These are phyloP conservation scores for Mucor ambiguus DNA, from an alignment of 371 early-diverging fungal genomes.

Conservation along the genomic window DNA sequence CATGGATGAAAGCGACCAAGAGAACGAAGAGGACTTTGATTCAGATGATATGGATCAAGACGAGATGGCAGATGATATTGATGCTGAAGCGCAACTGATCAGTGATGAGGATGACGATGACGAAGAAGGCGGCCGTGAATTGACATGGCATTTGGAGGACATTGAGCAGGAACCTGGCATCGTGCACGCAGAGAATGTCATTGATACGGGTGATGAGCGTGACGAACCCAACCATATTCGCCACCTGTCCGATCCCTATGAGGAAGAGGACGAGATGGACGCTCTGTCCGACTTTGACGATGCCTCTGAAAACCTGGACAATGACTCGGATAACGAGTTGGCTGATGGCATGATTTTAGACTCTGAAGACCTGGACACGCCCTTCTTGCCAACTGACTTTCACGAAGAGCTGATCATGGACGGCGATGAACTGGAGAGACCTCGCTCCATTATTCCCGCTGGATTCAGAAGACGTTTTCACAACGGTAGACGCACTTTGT, in stretches of 20 bases:
- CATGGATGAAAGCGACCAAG: slow-evolving; percentile 64
- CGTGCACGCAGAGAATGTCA: slow-evolving; percentile 41
- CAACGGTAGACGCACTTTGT: slow-evolving; percentile 26
- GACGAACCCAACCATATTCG: slow-evolving; percentile 36
- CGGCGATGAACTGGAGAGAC: slow-evolving; percentile 41
- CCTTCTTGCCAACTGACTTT: slow-evolving; percentile 54
- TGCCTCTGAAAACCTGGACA: slow-evolving; percentile 53
- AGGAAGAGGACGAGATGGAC: slow-evolving; percentile 50
- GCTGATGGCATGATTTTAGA: slow-evolving; percentile 53
- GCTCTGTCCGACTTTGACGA: slow-evolving; percentile 55
- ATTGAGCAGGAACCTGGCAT: slow-evolving; percentile 59
- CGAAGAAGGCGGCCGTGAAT: slow-evolving; percentile 49
- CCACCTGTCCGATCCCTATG: slow-evolving; percentile 31
- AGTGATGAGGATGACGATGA: slow-evolving; percentile 57
- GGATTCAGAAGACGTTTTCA: slow-evolving; percentile 31
- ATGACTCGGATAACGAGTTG: slow-evolving; percentile 46
- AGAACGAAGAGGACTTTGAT: slow-evolving; percentile 49
- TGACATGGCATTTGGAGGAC: slow-evolving; percentile 57
- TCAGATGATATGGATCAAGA: slow-evolving; percentile 57
- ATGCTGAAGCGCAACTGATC: slow-evolving; percentile 46
- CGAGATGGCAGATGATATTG: slow-evolving; percentile 42
- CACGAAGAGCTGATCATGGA: slow-evolving; percentile 35
- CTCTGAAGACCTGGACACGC: slow-evolving; percentile 58
- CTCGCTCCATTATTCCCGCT: slow-evolving; percentile 37
- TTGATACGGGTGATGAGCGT: slow-evolving; percentile 50